Evolutionary conservation across 257 asterid genomes (phyloP).

Genomic region (Osmanthus fragrans): DNA sequence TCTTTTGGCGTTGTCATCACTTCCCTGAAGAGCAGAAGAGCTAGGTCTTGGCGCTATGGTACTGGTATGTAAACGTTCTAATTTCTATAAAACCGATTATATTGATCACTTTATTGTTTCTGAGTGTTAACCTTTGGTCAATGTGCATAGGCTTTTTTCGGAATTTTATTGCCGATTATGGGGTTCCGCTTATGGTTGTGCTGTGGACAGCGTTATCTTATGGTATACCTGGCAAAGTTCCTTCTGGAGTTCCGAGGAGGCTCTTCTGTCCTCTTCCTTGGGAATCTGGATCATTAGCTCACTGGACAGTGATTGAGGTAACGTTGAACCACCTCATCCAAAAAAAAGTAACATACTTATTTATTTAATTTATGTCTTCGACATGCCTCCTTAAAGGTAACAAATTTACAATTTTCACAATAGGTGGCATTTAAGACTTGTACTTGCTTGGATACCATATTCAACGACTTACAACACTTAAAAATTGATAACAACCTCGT

Average conservation of each 20-base stretch:
- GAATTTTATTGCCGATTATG: slow-evolving; percentile 55
- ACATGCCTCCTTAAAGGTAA: background rate
- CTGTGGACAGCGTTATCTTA: slow-evolving; percentile 57
- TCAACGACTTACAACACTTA: background rate
- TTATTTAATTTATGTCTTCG: background rate
- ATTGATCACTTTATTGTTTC: background rate
- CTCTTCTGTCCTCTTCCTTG: slow-evolving; percentile 49
- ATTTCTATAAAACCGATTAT: background rate
- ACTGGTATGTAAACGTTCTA: slow-evolving; percentile 27
- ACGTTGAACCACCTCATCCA: background rate
- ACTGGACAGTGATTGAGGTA: slow-evolving; percentile 60
- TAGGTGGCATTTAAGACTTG: background rate
- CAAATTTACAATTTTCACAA: background rate
- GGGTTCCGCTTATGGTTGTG: slow-evolving; percentile 59
- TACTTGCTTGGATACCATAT: background rate
- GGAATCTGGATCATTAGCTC: slow-evolving; percentile 42
- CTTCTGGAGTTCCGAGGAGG: slow-evolving; percentile 55
- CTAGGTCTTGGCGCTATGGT: slow-evolving; percentile 64
- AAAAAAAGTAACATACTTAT: background rate
- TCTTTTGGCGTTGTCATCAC: slow-evolving; percentile 53
- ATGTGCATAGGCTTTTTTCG: slow-evolving; percentile 38
- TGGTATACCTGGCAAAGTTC: slow-evolving; percentile 35
- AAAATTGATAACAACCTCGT: background rate
- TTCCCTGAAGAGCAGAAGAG: slow-evolving; percentile 41
- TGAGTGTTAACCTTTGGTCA: background rate